Evolutionary conservation across 192 early-diverging fungal genomes (phyloP).

Genomic region (Jimgerdemannia flammicorona): DNA sequence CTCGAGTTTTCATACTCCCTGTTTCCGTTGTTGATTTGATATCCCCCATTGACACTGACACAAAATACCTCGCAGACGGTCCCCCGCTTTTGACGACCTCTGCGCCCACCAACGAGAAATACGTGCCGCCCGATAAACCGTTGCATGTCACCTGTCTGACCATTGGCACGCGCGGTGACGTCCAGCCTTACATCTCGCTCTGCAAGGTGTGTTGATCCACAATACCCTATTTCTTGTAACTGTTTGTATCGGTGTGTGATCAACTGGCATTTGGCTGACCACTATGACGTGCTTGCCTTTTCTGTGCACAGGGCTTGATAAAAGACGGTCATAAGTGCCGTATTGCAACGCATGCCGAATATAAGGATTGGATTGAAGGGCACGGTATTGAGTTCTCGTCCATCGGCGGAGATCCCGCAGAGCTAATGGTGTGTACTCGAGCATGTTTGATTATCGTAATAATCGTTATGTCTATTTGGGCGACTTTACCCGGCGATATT

Average conservation of each 20-base stretch:
- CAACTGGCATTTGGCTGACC: too few relatives aligned
- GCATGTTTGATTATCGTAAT: background rate
- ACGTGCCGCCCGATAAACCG: conserved; percentile 33
- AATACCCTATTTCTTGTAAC: too few relatives aligned
- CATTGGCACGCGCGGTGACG: conserved; percentile 73
- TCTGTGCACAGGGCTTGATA: conserved; percentile 30
- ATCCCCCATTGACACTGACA: background rate
- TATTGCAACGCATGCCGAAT: conserved; percentile 68
- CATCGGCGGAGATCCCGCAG: conserved; percentile 60
- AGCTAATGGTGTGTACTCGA: conserved; percentile 46
- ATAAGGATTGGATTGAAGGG: conserved; percentile 56
- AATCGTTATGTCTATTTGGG: background rate
- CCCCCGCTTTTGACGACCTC: conserved; percentile 8
- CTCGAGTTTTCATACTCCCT: background rate
- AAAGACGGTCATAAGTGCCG: conserved; percentile 59
- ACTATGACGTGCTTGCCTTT: too few relatives aligned
- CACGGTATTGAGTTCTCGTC: conserved; percentile 66
- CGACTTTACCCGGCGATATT: background rate
- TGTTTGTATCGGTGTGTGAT: too few relatives aligned
- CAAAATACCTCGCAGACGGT: conserved; percentile 7
- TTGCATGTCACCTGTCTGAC: conserved; percentile 66
- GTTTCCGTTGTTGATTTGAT: background rate
- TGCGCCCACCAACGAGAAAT: conserved; percentile 20
- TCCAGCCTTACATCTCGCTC: conserved; percentile 70
- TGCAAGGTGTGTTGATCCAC: conserved; percentile 35